Conservation (phyloP, 2,329 filamentous ascomycete genomes). For the Tolypocladium cylindrosporum region DNA sequence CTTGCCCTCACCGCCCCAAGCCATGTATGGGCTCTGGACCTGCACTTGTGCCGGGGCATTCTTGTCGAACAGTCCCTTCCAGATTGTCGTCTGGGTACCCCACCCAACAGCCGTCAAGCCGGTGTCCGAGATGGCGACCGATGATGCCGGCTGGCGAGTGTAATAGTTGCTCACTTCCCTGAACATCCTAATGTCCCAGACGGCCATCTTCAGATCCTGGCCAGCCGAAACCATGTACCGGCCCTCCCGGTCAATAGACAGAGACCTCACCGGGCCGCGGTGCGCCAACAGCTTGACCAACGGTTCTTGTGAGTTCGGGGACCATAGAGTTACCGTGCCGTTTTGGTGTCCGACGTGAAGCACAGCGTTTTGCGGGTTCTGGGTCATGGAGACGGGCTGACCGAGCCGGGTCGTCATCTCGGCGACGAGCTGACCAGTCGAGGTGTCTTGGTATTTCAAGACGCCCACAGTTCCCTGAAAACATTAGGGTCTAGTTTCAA, state of each 20-base stretch:
- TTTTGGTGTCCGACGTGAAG: constrained; percentile 92
- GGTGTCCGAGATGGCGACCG: constrained; percentile 79
- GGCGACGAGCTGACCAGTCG: constrained; percentile 78
- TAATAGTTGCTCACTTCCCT: constrained; percentile 87
- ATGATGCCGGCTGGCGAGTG: constrained; percentile 70
- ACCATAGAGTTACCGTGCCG: constrained; percentile 90
- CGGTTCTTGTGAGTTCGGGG: constrained; percentile 76
- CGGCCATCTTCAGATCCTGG: constrained; percentile 82
- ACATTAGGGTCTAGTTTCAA: background rate
- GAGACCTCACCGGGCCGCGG: constrained; percentile 73
- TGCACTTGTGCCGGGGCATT: constrained; percentile 62
- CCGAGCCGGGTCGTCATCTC: constrained; percentile 81
- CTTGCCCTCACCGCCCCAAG: constrained; percentile 80
- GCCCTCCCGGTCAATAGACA: constrained; percentile 81
- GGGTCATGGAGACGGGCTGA: constrained; percentile 69
- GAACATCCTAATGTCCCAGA: constrained; percentile 94
- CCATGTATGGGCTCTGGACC: constrained; percentile 82
- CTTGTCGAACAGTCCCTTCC: constrained; percentile 82
- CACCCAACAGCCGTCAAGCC: constrained; percentile 83
- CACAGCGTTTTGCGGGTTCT: constrained; percentile 89
- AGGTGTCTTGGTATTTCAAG: constrained; percentile 90
- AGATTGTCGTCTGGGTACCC: constrained; percentile 82
- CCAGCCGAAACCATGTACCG: constrained; percentile 93
- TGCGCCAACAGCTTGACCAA: constrained; percentile 89
- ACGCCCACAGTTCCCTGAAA: constrained; percentile 64